Evolutionary conservation across 2,329 filamentous ascomycete genomes (phyloP).

Genomic region (Alternaria novae-zelandiae): DNA sequence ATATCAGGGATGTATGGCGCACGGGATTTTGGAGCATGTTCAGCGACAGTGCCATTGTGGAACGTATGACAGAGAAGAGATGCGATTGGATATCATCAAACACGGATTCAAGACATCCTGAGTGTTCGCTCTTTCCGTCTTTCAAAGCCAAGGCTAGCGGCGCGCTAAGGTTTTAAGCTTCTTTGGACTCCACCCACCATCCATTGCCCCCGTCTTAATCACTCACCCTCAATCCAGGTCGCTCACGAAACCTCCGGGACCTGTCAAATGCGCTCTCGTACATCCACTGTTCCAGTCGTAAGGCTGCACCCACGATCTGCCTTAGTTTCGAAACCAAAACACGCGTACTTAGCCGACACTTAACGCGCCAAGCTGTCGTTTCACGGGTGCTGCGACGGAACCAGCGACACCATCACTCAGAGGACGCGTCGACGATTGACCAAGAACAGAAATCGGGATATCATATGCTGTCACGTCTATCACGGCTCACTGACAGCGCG

Average conservation of each 20-base stretch:
- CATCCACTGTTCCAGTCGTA: conserved; percentile 14
- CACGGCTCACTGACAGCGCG: neutral
- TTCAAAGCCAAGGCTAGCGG: conserved; percentile 7
- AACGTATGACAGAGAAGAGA: neutral
- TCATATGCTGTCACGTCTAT: neutral
- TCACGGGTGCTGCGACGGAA: conserved; percentile 15
- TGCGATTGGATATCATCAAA: neutral
- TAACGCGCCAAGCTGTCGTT: conserved; percentile 7
- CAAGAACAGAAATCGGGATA: neutral
- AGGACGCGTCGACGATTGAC: neutral
- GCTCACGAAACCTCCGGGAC: conserved; percentile 5
- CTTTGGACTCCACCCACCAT: conserved; percentile 5
- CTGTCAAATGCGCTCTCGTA: conserved; percentile 8
- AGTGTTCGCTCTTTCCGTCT: neutral
- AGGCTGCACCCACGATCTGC: conserved; percentile 2
- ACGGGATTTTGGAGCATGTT: neutral
- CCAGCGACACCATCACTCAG: conserved; percentile 9
- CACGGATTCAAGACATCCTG: neutral
- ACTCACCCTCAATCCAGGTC: neutral
- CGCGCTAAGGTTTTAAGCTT: conserved; percentile 13
- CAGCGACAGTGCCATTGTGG: neutral
- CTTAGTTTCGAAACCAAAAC: conserved; percentile 33
- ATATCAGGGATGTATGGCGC: neutral
- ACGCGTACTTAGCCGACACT: conserved; percentile 14
- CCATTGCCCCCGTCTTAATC: neutral